These are phyloP conservation scores for Ogataea hybrid DNA, from an alignment of 1,139 yeast genomes.

Conservation along the genomic window DNA sequence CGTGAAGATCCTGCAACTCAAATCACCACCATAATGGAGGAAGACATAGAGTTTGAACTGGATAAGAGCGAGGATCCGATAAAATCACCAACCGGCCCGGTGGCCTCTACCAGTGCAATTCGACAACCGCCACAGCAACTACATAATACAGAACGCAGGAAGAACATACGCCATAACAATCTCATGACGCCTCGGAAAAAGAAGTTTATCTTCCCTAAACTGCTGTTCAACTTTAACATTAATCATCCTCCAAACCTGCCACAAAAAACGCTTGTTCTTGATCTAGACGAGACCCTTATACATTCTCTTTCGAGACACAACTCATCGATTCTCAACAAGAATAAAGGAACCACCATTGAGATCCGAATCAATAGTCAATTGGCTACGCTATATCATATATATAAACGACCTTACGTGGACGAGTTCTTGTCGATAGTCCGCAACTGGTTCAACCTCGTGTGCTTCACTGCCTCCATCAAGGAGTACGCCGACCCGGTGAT, in stretches of 20 bases:
- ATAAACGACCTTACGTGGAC: slow-evolving; percentile 90
- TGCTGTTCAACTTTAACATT: slow-evolving; percentile 36
- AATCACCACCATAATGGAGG: slow-evolving; percentile 31
- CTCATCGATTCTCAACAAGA: slow-evolving; percentile 40
- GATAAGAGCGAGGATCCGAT: slow-evolving; percentile 39
- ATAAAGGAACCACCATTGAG: slow-evolving; percentile 69
- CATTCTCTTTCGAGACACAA: slow-evolving; percentile 77
- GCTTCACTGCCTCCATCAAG: slow-evolving; percentile 91
- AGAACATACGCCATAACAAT: slow-evolving; percentile 1
- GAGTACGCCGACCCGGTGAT: slow-evolving; percentile 98
- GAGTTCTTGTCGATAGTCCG: slow-evolving; percentile 73
- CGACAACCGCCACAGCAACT: slow-evolving; percentile 11
- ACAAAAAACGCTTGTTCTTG: slow-evolving; percentile 75
- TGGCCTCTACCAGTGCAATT: slow-evolving; percentile 2
- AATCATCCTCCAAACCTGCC: slow-evolving; percentile 42
- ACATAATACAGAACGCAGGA: slow-evolving; percentile 2
- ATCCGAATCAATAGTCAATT: slow-evolving; percentile 57
- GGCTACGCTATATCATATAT: slow-evolving; percentile 83
- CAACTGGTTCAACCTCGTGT: slow-evolving; percentile 85
- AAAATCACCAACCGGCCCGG: slow-evolving; percentile 50
- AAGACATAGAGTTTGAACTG: slow-evolving; percentile 40
- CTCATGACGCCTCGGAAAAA: slow-evolving; percentile 19
- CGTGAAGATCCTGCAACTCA: slow-evolving; percentile 9
- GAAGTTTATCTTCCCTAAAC: slow-evolving; percentile 43
- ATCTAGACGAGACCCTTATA: slow-evolving; percentile 89